phyloP scores from a whole-genome alignment of 108 stramenopile genomes.

The Pseudonitzschia multiseries region DNA sequence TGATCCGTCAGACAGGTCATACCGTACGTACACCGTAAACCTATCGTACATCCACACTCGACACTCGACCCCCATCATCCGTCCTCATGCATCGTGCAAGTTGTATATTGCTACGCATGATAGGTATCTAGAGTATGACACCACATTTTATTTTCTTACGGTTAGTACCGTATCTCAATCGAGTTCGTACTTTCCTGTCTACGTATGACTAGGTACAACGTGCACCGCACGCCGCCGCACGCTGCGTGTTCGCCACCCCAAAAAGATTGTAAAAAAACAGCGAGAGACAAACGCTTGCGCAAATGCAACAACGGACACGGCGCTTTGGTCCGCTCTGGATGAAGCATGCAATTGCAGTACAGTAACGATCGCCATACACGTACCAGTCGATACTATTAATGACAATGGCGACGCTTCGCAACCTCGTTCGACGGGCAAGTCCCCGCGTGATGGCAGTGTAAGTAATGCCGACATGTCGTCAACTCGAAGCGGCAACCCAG shows the following conservation, averaged over 20 bases:
- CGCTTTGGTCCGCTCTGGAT: not conserved
- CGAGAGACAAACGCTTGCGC: not conserved
- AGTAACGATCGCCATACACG: not conserved
- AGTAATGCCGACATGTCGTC: constrained; percentile 38
- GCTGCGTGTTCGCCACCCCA: not conserved
- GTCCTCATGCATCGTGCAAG: no score
- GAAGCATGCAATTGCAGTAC: not conserved
- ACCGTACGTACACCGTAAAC: no score
- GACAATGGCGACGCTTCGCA: constrained; percentile 48
- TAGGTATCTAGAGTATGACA: no score
- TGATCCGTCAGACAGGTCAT: no score
- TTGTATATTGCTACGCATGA: no score
- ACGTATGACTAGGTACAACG: not conserved
- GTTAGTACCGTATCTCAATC: no score
- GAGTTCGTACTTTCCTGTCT: not conserved
- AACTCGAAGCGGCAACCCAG: not conserved
- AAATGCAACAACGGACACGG: constrained; percentile 8
- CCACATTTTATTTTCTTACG: no score
- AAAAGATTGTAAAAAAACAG: constrained; percentile 13
- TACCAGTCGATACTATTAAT: not conserved
- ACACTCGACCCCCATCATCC: no score
- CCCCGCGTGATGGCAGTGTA: constrained; percentile 34
- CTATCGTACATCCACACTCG: no score
- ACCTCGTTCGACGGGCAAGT: constrained; percentile 26
- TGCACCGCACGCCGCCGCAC: not conserved